Base-by-base conservation (phyloP, 2,329 filamentous ascomycete species). In the Hymenoscyphus albidus region DNA sequence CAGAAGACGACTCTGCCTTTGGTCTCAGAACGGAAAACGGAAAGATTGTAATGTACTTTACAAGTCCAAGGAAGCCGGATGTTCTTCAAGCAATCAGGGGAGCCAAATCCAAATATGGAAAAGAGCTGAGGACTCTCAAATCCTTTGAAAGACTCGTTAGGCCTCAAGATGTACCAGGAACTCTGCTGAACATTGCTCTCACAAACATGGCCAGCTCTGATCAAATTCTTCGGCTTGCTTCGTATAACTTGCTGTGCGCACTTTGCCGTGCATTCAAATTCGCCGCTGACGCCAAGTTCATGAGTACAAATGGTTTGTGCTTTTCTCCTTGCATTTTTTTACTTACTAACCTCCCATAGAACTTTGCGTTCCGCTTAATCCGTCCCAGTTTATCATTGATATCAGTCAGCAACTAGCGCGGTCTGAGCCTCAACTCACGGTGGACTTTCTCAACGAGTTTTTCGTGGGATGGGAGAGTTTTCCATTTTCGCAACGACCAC, bases 381-480 rank as follows among this genome's bases (percentile, higher is more conserved):
- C 87, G 1, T 85, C 85, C 3, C 80, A 81, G 31, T 89, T 90
- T 72, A 86, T 90, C 54, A 78, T 90, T 70, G 82, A 83, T 58
- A 87, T 90, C 58, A 90, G 88, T 77, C 83, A 82, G 70, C 83
- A 85, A 66, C 78, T 90, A 16, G 87, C 88, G 9, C 76, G 78
- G 38, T 82, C 86, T 22, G 87, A 90, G 71, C 85, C 88, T 27
- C 87, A 89, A 69, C 79, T 90, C 7, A 90, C 88, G 0, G 83
- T 82, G 7, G 88, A 90, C 71, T 90, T 90, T 70, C 72, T 90
- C 48, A 89, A 87, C n/a, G 88, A 90, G 70, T 90, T 90, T 72
- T 90, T 90, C 65, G 85, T 89, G 31, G 86, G 87, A 18, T 90
- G 88, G 88, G 86, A 88, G 69, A 88, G 86, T 70, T 87, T 89